These are phyloP conservation scores for Talaromyces liani DNA, from an alignment of 495 filamentous ascomycete genomes.

Conservation along the genomic window DNA sequence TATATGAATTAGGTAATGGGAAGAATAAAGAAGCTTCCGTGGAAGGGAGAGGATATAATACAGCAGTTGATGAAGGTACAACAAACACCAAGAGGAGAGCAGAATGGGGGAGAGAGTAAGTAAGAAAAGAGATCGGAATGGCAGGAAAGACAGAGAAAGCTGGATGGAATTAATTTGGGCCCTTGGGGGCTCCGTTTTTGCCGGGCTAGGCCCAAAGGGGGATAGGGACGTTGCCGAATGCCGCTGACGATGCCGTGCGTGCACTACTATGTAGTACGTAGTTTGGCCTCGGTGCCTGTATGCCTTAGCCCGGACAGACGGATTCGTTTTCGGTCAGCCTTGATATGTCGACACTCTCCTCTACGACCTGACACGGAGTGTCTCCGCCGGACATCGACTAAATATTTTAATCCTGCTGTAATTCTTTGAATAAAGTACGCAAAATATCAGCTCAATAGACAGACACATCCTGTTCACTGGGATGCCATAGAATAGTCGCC, in stretches of 20 bases:
- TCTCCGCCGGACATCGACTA: neutral
- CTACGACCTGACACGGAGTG: neutral
- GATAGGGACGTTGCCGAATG: slow-evolving; percentile 10
- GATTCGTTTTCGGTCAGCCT: slow-evolving; percentile 1
- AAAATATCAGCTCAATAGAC: neutral
- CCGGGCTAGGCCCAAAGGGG: slow-evolving; percentile 24
- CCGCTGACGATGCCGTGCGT: neutral
- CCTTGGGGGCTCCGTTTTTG: slow-evolving; percentile 18
- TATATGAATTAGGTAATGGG: slow-evolving; percentile 9
- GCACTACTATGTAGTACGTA: neutral
- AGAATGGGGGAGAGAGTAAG: slow-evolving; percentile 22
- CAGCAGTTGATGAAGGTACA: neutral
- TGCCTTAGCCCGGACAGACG: neutral
- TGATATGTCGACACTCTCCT: neutral
- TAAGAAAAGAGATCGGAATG: slow-evolving; percentile 18
- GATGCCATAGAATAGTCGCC: neutral
- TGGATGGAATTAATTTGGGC: slow-evolving; percentile 6
- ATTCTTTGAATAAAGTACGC: neutral
- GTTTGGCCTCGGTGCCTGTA: neutral
- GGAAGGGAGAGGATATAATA: slow-evolving; percentile 11
- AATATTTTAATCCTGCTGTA: neutral
- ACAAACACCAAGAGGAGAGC: slow-evolving; percentile 18
- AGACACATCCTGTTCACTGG: neutral
- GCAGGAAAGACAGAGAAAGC: neutral
- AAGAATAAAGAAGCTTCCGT: neutral